A percentile compares a stretch with the other conserved stretches of the same genome.
Conservation (phyloP, 176 grass and related monocot genomes). For the Neostapfia colusana region DNA sequence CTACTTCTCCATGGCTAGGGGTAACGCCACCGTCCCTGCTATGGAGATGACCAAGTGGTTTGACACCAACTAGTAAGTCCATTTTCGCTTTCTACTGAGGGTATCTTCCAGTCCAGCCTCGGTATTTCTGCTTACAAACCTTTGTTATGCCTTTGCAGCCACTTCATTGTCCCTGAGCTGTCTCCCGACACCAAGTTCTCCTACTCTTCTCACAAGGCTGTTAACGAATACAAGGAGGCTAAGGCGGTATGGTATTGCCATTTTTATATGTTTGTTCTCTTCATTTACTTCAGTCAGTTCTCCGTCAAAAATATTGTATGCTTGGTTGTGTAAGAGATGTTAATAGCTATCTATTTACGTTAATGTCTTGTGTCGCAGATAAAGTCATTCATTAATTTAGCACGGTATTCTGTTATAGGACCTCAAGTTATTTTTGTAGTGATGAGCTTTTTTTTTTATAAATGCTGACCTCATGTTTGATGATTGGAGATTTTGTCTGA, state of each 20-base stretch:
- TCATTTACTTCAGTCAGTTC: not conserved
- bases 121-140: not conserved
- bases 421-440: too few relatives aligned
- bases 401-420: too few relatives aligned
- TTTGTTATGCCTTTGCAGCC: conserved; percentile 47
- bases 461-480: not conserved
- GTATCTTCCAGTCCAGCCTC: not conserved
- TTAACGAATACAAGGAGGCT: conserved; percentile 84
- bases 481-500: not conserved
- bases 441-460: not conserved
- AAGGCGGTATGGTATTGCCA: conserved; percentile 60
- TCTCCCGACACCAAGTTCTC: conserved; percentile 75
- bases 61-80: conserved; percentile 93
- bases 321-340: not conserved
- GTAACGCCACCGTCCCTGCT: conserved; percentile 84
- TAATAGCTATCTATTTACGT: too few relatives aligned
- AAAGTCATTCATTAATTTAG: too few relatives aligned
- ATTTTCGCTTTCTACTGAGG: not conserved
- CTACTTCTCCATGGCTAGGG: conserved; percentile 97
- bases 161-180: conserved; percentile 93
- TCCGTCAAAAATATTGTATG: not conserved
- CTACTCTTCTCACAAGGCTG: conserved; percentile 83
- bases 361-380: too few relatives aligned
- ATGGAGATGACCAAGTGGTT: conserved; percentile 99
- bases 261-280: not conserved